Percentiles rank a stretch among this genome's conserved stretches.
Conservation (phyloP, 352 stramenopile genomes). For the Phytopythium aichiense region DNA sequence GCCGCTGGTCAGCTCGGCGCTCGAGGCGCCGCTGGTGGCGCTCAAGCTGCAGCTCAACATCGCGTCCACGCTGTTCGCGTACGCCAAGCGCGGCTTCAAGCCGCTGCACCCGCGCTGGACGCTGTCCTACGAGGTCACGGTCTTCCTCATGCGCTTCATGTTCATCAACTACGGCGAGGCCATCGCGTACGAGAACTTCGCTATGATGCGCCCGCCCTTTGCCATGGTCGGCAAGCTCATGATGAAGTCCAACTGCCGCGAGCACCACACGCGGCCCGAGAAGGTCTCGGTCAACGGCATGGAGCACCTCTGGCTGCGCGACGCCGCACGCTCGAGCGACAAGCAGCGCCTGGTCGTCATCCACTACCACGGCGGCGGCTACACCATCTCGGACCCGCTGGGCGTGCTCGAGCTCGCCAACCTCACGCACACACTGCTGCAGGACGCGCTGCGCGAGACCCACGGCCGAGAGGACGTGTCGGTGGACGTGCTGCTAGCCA, state of each 20-base stretch:
- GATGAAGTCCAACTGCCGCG: conserved; percentile 14
- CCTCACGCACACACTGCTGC: conserved; percentile 14
- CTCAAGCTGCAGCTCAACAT: conserved; percentile 11
- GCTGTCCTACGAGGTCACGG: conserved; percentile 24
- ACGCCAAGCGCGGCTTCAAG: conserved; percentile 11
- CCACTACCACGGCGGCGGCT: conserved; percentile 36
- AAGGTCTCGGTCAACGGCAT: conserved; percentile 15
- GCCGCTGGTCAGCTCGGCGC: conserved; percentile 10
- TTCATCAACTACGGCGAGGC: conserved; percentile 22
- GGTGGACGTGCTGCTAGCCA: conserved; percentile 41
- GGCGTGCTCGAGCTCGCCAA: conserved; percentile 20
- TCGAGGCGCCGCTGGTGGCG: conserved; percentile 8
- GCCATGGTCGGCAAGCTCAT: conserved; percentile 17
- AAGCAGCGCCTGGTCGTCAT: conserved; percentile 25
- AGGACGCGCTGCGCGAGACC: conserved; percentile 17
- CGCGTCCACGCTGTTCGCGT: conserved; percentile 7
- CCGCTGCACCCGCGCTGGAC: conserved; percentile 26
- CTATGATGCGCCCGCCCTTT: conserved; percentile 16
- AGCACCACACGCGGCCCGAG: conserved; percentile 15
- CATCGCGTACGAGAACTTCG: conserved; percentile 17
- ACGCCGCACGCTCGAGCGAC: conserved; percentile 7
- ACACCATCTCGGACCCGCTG: conserved; percentile 22
- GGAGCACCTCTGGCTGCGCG: conserved; percentile 25
- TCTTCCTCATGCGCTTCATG: conserved; percentile 22
- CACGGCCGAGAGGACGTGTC: conserved; percentile 12